Percentiles rank a stretch among this genome's conserved stretches.
These are phyloP conservation scores for Ophiocordyceps australis DNA, from an alignment of 2,329 filamentous ascomycete genomes.

Conservation along the genomic window DNA sequence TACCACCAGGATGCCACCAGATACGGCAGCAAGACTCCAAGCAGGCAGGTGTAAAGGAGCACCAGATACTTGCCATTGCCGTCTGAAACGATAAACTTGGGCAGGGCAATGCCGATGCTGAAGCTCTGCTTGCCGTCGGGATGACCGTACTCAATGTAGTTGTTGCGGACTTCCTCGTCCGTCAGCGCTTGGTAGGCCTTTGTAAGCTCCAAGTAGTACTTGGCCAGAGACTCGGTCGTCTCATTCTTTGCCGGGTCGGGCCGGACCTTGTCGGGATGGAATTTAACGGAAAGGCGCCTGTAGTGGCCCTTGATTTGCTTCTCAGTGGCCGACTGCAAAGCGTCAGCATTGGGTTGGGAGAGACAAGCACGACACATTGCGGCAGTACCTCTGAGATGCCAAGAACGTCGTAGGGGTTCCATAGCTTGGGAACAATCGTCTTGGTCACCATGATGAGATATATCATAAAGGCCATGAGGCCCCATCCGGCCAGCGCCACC, in stretches of 20 bases:
- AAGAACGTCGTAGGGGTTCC: conserved; percentile 94
- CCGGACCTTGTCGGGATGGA: conserved; percentile 83
- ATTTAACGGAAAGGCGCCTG: conserved; percentile 67
- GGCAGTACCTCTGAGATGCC: conserved; percentile 55
- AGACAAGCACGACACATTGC: neutral
- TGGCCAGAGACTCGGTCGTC: conserved; percentile 68
- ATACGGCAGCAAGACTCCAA: conserved; percentile 83
- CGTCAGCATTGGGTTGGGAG: neutral
- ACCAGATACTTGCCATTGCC: conserved; percentile 93
- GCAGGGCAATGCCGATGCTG: conserved; percentile 92
- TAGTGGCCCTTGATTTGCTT: conserved; percentile 88
- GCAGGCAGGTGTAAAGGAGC: conserved; percentile 69
- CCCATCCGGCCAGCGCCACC: conserved; percentile 61
- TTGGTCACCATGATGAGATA: conserved; percentile 77
- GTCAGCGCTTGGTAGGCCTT: conserved; percentile 98
- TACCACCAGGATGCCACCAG: conserved; percentile 98
- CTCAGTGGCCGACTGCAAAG: conserved; percentile 53
- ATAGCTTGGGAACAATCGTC: conserved; percentile 55
- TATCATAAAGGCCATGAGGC: conserved; percentile 72
- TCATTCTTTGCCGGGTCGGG: conserved; percentile 78
- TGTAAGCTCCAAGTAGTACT: conserved; percentile 82
- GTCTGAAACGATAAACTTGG: conserved; percentile 80
- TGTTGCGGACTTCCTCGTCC: conserved; percentile 92
- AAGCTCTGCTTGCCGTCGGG: conserved; percentile 97
- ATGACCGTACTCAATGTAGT: conserved; percentile 89